A percentile compares a stretch with the other conserved stretches of the same genome.
Evolutionary conservation across 2,329 filamentous ascomycete species (phyloP).

Genomic region (Ceratocystis cubensis): DNA sequence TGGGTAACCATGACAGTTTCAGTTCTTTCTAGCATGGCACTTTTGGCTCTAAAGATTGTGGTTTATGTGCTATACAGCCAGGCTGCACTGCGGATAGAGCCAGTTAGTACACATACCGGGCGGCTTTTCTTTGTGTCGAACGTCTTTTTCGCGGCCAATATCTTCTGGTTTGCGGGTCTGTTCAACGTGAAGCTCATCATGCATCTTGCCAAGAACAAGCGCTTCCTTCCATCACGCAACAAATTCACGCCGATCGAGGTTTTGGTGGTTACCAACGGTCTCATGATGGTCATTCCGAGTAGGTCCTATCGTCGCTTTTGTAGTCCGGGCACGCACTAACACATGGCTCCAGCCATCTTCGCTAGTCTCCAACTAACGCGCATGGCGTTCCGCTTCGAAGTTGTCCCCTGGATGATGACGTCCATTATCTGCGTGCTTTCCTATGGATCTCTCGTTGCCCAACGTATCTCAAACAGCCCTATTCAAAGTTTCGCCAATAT

Average conservation of each 20-base stretch:
- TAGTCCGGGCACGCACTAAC: background rate
- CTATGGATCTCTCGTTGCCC: slow-evolving; percentile 40
- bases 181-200: slow-evolving; percentile 41
- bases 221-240: slow-evolving; percentile 33
- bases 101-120: background rate
- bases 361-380: slow-evolving; percentile 33
- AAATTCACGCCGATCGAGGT: slow-evolving; percentile 41
- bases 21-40: slow-evolving; percentile 23
- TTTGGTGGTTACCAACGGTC: slow-evolving; percentile 42
- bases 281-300: slow-evolving; percentile 47
- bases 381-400: slow-evolving; percentile 33
- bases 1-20: slow-evolving; percentile 25
- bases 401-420: slow-evolving; percentile 38
- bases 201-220: slow-evolving; percentile 38
- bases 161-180: slow-evolving; percentile 43
- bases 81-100: slow-evolving; percentile 21
- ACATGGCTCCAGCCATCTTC: slow-evolving; percentile 35
- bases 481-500: background rate
- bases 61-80: slow-evolving; percentile 25
- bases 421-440: slow-evolving; percentile 41
- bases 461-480: slow-evolving; percentile 26
- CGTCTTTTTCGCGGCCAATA: slow-evolving; percentile 32
- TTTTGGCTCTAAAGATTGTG: slow-evolving; percentile 26
- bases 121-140: slow-evolving; percentile 32
- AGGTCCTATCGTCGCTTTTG: slow-evolving; percentile 22